Evolutionary conservation across 306 rosid genomes (phyloP), one percentile per base, ranked within the genome.

Genomic region (Trifolium fragiferum): DNA sequence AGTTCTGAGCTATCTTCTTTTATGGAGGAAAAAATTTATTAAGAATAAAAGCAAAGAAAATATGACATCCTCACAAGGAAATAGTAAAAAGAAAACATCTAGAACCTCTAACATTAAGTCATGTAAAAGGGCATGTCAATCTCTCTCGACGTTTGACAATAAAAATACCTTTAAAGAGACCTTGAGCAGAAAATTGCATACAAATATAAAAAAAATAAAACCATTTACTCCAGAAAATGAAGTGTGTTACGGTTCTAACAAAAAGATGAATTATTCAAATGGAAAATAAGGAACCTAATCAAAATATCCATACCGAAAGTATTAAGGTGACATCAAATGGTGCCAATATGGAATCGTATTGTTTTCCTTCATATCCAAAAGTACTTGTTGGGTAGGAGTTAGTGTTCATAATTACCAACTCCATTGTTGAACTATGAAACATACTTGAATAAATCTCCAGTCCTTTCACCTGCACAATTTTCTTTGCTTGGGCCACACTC

Each of bases 381-480:
- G 69, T 14, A 41, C 58, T 61, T 66, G 84, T 57, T 58, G 80
- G 43, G 61, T 49, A 32, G 41, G 73, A 66, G 75, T 81, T 81
- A 81, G 72, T 72, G 51, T 83, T 83, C 81, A 84, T 10, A 74
- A 70, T 68, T 79, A 76, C 70, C 79, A 78, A 76, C 77, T 83
- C 89, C 77, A 72, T 37, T 1, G 86, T 37, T 2, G 86, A 76
- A 75, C 82, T 84, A 47, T 72, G 81, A 82, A 77, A 77, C 78
- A 85, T 80, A 65, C 86, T 75, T 80, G 96, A 89, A 79, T 91
- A 93, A 71, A 93, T 79, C 62, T 93, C 98, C 82, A 91, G 82
- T 70, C 91, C 96, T 46, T 73, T 80, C 25, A 93, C 82, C 76
- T 91, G 96, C 67, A 93, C 81, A 74, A 70, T 64, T 87, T 91